Base-by-base conservation (phyloP, 2,329 filamentous ascomycete species). In the Neopestalotiopsis rosae region DNA sequence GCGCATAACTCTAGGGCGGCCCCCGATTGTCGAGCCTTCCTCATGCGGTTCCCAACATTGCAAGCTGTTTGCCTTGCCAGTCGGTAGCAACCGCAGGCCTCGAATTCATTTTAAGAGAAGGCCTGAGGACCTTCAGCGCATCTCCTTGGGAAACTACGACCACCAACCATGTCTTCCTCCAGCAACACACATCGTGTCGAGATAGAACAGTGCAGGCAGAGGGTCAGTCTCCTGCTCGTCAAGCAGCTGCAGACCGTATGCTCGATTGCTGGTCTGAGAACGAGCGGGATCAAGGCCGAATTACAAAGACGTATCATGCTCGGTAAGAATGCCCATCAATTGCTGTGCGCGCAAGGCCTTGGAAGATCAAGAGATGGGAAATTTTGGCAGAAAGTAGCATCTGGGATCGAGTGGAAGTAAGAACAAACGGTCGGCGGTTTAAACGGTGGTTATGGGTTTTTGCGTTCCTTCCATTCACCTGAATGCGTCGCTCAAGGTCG, bases 251-350 rank as follows among this genome's bases (percentile, higher is more conserved):
- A 94, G 75, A 86, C 86, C 66, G 91, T 98, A 72, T 92, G 95
- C 77, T 88, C 89, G 71, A 84, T 88, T 70, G 93, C 97, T 82
- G 88, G 90, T 61, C 84, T 97, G 45, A 88, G 89, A 72, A 92
- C 93, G 70, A 93, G 91, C 34, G 96, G 96, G 24, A 91, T 96
- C 76, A 99, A 99, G 85, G 89, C 90, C 42, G 88, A 92, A 57
- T 84, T 98, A 69, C 94, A 97, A 81, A 83, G 84, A 69, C 91
- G 95, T 75, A 92, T 98, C 70, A 89, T 92, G 71, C 85, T 89
- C 69, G 88, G 96, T 98, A 86, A 81, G 93, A 89, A 38, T n/a
- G 4, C 20, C 38, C 58, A n/a, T 24, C 12, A 20, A 28, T 34
- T 34, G 17, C 59, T 4, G 7, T 20, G 59, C 59, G 59, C n/a